phyloP scores from a whole-genome alignment of 1,139 yeast species.

The Pneumocystis carinii region DNA sequence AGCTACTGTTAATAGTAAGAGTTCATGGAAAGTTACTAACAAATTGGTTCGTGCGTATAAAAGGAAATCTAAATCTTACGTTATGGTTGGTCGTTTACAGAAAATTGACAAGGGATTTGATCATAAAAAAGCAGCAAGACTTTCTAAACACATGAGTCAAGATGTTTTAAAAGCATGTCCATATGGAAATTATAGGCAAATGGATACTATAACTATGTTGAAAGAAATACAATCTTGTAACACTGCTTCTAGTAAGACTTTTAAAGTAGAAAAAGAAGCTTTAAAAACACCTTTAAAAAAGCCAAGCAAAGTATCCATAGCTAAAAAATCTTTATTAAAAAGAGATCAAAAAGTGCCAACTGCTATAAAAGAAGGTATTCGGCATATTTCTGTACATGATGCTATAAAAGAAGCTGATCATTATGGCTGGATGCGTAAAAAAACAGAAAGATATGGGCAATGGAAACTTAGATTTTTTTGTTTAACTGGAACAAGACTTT shows the following conservation, averaged over 20 bases:
- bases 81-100: neutral
- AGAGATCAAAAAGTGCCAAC: constrained; percentile 21
- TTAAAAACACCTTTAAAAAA: neutral
- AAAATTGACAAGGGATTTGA: neutral
- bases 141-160: neutral
- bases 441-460: constrained; percentile 70
- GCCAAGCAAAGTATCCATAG: neutral
- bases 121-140: neutral
- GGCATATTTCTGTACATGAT: constrained; percentile 58
- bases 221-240: neutral
- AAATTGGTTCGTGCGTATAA: neutral
- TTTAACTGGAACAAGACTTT: constrained; percentile 79
- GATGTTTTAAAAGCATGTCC: neutral
- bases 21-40: neutral
- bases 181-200: neutral
- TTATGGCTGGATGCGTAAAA: constrained; percentile 93
- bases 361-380: constrained; percentile 87
- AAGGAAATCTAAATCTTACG: neutral
- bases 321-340: neutral
- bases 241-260: neutral
- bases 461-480: constrained; percentile 89
- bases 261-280: neutral
- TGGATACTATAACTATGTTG: neutral
- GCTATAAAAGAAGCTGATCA: constrained; percentile 61
- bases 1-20: neutral